Evolutionary conservation across 1,284 basidiomycete species (phyloP).

Genomic region (Moesziomyces parantarcticus): DNA sequence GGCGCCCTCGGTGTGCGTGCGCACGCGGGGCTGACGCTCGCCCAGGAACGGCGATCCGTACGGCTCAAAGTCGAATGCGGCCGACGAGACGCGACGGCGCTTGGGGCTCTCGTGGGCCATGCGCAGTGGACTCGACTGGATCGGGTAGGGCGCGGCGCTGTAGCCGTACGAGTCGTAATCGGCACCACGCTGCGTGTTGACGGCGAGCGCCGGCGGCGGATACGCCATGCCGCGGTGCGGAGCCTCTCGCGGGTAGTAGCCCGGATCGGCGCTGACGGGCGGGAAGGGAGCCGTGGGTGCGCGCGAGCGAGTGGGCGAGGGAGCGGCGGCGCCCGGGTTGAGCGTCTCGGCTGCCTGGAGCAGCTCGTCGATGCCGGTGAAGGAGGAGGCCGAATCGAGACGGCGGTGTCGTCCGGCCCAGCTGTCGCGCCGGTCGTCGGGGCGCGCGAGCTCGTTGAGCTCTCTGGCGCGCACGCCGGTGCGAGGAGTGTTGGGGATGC

Average conservation of each 20-base stretch:
- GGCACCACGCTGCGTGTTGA: conserved; percentile 22
- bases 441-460: conserved; percentile 33
- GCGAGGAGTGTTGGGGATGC: conserved; percentile 39
- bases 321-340: conserved; percentile 49
- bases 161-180: conserved; percentile 41
- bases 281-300: conserved; percentile 22
- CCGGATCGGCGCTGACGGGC: conserved; percentile 16
- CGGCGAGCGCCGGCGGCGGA: conserved; percentile 23
- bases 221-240: conserved; percentile 30
- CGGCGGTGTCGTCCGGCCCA: conserved; percentile 42
- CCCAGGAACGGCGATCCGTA: conserved; percentile 48
- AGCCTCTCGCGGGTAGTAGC: conserved; percentile 31
- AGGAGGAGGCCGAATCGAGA: conserved; percentile 46
- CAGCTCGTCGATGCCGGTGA: conserved; percentile 65
- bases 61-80: conserved; percentile 50
- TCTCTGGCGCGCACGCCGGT: conserved; percentile 38
- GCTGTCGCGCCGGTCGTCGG: conserved; percentile 35
- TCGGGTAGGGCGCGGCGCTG: conserved; percentile 20
- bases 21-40: conserved; percentile 36
- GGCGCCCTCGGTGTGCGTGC: conserved; percentile 55
- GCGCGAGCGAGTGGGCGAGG: conserved; percentile 30
- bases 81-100: conserved; percentile 56
- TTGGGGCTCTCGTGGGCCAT: conserved; percentile 62
- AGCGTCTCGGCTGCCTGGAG: conserved; percentile 65
- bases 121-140: conserved; percentile 44